A percentile compares a stretch with the other conserved stretches of the same genome.
These are phyloP conservation scores for Coemansia aciculifera DNA, from an alignment of 192 early-diverging fungal species.

Conservation along the genomic window DNA sequence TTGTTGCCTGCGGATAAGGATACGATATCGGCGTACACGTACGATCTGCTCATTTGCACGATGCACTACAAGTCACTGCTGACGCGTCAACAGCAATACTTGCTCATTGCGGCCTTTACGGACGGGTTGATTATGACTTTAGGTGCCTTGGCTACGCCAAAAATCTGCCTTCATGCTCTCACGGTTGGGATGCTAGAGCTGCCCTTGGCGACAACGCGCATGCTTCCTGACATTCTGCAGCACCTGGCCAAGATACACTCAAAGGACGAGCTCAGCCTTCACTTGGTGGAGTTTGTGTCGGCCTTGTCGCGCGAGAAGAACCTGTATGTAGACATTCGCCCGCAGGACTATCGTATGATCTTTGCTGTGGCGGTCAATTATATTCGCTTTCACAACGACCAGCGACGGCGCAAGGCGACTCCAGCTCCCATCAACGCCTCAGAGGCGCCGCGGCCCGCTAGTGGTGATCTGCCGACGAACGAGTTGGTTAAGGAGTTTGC, in stretches of 20 bases:
- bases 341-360: constrained; percentile 77
- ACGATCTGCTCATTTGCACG: constrained; percentile 32
- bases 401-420: constrained; percentile 37
- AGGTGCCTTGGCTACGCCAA: constrained; percentile 67
- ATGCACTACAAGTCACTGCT: constrained; percentile 61
- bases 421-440: neutral
- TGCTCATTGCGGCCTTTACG: constrained; percentile 71
- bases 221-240: constrained; percentile 66
- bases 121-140: constrained; percentile 62
- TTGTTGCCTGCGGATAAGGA: constrained; percentile 27
- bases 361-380: constrained; percentile 92
- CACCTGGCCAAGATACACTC: constrained; percentile 85
- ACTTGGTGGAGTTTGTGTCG: constrained; percentile 91
- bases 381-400: constrained; percentile 60
- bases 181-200: constrained; percentile 79
- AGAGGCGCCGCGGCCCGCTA: neutral
- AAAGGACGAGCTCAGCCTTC: constrained; percentile 71
- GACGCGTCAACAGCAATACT: constrained; percentile 66
- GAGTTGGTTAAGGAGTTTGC: constrained; percentile 38
- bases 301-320: constrained; percentile 75
- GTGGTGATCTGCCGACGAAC: neutral
- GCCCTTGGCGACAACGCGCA: constrained; percentile 72
- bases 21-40: constrained; percentile 18
- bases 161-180: constrained; percentile 80
- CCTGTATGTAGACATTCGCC: constrained; percentile 78